Evolutionary conservation across 441 rosid species (phyloP), one percentile per base, ranked within the genome.

Genomic region (Macaranga tanarius): DNA sequence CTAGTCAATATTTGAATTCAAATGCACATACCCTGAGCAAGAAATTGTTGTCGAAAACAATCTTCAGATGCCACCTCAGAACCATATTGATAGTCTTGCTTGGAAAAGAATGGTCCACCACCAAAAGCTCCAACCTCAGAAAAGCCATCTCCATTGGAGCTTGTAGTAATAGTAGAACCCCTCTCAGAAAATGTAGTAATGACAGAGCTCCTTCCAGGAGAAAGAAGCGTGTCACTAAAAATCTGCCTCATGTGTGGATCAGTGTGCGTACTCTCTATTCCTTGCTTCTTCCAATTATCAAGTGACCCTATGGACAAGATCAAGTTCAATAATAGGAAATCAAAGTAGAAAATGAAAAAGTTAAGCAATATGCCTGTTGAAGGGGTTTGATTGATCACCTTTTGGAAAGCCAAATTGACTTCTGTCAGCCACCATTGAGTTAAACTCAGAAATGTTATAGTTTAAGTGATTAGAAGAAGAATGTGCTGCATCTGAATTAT

Each of bases 171-270:
- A 61, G 75, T 64, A 28, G 82, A 76, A 76, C 61, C 54, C 71
- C 56, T 74, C 51, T 76, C 78, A 42, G 79, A 72, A 62, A 62
- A 31, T 34, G 79, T 55, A 23, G 75, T 75, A 15, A 68, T 15
- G 25, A 68, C 70, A 22, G 79, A 78, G 62, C 58, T 63, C 62
- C 56, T 75, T 67, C 74, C 79, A 59, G 75, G 77, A 42, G 82
- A 77, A 47, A 38, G 60, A 70, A 72, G 55, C 52, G 50, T 67
- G 72, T 75, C 67, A 38, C 58, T 62, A 72, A 70, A 54, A 19
- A 76, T 60, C 50, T 54, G 75, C 59, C 69, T 65, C 51, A 47
- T 45, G 22, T 65, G 55, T 10, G 56, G 56, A 44, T 38, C 55
- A 58, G 51, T 31, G 63, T 64, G 31, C 61, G 31, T 50, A 22